Percentiles rank a stretch among this genome's conserved stretches.
These are phyloP conservation scores for Gossypium raimondii DNA, from an alignment of 345 rosid genomes.

Conservation along the genomic window DNA sequence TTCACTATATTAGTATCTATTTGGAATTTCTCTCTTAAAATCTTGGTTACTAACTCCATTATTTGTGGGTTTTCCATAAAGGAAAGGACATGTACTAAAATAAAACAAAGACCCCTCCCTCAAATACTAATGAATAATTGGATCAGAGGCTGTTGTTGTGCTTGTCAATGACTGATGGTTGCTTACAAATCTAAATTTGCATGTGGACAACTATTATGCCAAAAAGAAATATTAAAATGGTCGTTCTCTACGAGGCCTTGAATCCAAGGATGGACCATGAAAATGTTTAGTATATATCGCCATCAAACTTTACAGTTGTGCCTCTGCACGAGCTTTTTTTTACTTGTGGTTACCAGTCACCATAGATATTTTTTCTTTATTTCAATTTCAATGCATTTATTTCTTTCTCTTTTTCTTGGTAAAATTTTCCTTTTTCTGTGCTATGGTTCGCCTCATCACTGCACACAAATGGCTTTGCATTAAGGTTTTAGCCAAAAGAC, in stretches of 20 bases:
- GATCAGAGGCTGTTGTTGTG: too few species aligned
- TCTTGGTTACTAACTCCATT: neutral
- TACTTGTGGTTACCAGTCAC: neutral
- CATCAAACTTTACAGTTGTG: neutral
- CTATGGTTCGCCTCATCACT: neutral
- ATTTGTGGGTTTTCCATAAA: neutral
- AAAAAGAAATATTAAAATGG: neutral
- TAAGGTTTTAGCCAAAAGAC: neutral
- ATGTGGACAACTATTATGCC: too few species aligned
- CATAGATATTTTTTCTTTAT: neutral
- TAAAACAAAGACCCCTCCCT: too few species aligned
- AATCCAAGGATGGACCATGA: neutral
- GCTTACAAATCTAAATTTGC: too few species aligned
- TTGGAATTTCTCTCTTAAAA: neutral
- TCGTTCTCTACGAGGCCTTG: neutral
- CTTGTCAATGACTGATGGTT: too few species aligned
- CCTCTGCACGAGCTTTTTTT: neutral
- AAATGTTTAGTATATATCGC: slow-evolving; percentile 4
- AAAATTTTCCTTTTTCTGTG: neutral
- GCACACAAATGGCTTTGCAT: neutral
- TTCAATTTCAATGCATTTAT: neutral
- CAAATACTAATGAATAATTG: too few species aligned
- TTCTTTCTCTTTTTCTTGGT: neutral
- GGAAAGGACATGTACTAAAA: neutral
- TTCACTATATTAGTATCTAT: too few species aligned